These are phyloP conservation scores for Corymbia calophylla DNA, from an alignment of 441 rosid genomes.

Conservation along the genomic window DNA sequence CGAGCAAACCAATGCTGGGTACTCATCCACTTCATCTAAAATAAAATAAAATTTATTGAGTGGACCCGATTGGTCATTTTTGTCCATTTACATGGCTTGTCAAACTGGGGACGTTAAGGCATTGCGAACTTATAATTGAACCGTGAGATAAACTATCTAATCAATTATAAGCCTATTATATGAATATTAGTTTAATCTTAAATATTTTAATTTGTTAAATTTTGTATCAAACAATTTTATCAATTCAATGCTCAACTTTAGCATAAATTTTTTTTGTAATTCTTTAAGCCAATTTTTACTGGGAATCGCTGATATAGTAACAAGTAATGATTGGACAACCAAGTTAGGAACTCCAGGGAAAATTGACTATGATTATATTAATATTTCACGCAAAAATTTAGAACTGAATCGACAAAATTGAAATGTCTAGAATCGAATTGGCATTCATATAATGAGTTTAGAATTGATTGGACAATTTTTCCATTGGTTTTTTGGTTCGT, in stretches of 20 bases:
- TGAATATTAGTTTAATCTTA: not conserved
- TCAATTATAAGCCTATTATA: accelerated
- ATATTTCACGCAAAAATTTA: too few relatives aligned
- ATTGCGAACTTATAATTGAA: not conserved
- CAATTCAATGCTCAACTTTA: not conserved
- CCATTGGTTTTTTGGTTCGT: too few relatives aligned
- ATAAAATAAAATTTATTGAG: not conserved
- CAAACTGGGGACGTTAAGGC: not conserved
- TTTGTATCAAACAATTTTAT: too few relatives aligned
- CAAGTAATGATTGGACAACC: too few relatives aligned
- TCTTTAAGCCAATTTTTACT: too few relatives aligned
- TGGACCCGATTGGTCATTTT: not conserved
- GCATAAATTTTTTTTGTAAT: too few relatives aligned
- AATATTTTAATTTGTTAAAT: not conserved
- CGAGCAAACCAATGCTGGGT: not conserved
- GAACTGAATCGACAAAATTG: accelerated
- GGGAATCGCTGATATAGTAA: too few relatives aligned
- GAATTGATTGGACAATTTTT: not conserved
- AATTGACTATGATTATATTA: too few relatives aligned
- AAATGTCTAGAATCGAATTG: accelerated
- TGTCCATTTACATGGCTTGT: not conserved
- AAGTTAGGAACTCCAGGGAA: too few relatives aligned
- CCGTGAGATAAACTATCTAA: not conserved
- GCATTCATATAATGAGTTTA: accelerated
- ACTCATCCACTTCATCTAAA: not conserved